Percentiles rank a stretch among this genome's conserved stretches.
Conservation (phyloP, 1,284 basidiomycete genomes). For the Leccinum cinnamomeum region DNA sequence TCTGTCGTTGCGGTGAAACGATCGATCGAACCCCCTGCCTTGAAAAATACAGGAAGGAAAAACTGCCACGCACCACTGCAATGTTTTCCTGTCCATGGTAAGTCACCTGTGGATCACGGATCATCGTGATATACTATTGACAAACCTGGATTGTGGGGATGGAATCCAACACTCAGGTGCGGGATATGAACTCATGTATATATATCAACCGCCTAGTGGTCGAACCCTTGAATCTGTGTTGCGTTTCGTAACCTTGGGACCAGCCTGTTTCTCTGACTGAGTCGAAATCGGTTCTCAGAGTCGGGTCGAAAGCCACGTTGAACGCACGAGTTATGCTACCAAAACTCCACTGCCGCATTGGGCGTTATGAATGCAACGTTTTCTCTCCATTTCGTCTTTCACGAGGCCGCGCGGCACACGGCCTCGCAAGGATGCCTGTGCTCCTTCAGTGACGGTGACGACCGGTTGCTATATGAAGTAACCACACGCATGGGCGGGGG, state of each 20-base stretch:
- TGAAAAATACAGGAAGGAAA: too few species aligned
- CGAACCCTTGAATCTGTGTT: not conserved
- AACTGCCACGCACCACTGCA: too few species aligned
- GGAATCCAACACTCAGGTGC: not conserved
- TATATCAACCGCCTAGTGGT: not conserved
- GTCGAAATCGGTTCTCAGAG: not conserved
- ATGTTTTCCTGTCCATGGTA: too few species aligned
- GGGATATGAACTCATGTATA: not conserved
- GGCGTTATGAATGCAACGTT: constrained; percentile 23
- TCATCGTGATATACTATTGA: not conserved
- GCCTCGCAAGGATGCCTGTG: not conserved
- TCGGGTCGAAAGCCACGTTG: not conserved
- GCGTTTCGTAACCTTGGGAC: not conserved
- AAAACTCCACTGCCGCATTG: not conserved
- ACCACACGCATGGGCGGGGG: constrained; percentile 2
- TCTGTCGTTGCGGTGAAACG: too few species aligned
- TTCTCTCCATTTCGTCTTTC: constrained; percentile 1
- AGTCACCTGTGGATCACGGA: too few species aligned
- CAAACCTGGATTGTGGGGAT: not conserved
- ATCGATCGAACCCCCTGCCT: too few species aligned
- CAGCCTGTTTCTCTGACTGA: not conserved
- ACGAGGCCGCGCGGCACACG: constrained; percentile 11
- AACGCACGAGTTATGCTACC: not conserved
- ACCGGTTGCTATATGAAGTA: constrained; percentile 20
- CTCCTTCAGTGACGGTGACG: constrained; percentile 3